Evolutionary conservation across 441 rosid genomes (phyloP).

Genomic region (Euphorbia celastroides): DNA sequence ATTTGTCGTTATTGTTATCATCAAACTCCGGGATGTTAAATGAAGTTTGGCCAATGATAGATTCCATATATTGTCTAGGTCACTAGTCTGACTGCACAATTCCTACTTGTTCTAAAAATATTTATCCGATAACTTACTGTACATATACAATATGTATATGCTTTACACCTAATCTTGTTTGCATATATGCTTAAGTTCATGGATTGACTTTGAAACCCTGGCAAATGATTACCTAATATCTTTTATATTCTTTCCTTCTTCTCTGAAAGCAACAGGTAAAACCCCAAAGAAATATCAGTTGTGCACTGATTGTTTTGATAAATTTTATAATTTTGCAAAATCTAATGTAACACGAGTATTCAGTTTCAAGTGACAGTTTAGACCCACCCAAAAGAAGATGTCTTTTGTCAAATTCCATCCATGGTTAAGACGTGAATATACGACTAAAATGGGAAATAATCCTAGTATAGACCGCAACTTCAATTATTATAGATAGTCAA

Average conservation of each 20-base stretch:
- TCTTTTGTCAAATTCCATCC: neutral
- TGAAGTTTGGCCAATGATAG: too few species aligned
- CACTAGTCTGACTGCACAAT: too few species aligned
- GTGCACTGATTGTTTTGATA: neutral
- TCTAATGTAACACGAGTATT: neutral
- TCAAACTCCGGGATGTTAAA: too few species aligned
- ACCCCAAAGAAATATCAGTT: neutral
- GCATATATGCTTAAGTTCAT: neutral
- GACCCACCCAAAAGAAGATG: constrained; percentile 2
- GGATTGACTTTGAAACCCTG: neutral
- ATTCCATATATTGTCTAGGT: too few species aligned
- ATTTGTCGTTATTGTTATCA: too few species aligned
- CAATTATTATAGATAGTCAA: constrained; percentile 6
- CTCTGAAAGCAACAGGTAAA: neutral
- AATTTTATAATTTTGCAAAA: neutral
- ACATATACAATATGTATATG: too few species aligned
- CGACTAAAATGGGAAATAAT: neutral
- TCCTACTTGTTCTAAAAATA: too few species aligned
- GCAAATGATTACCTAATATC: neutral
- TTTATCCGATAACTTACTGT: too few species aligned
- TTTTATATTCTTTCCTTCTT: neutral
- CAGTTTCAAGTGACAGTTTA: constrained; percentile 1
- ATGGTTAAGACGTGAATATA: constrained; percentile 5
- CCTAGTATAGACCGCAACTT: constrained; percentile 4
- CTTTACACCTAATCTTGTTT: neutral